Percentiles rank a stretch among this genome's conserved stretches.
Conservation (phyloP, 805 yeast species). For the Kodamaea kakaduensis region DNA sequence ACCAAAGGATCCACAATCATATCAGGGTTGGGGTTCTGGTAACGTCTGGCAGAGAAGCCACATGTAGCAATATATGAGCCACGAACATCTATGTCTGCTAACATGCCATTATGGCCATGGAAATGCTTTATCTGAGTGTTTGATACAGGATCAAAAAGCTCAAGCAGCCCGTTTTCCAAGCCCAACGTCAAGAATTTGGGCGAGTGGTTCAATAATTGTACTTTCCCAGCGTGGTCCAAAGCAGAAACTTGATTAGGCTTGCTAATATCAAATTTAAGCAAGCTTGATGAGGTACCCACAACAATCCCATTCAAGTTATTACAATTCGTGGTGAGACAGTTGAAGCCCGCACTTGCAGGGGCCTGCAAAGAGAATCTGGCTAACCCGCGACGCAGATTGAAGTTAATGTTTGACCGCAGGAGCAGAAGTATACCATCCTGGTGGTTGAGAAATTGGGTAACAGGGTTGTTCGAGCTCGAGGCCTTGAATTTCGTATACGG, state of each 20-base stretch:
- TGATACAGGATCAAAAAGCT: conserved; percentile 56
- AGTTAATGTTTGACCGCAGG: conserved; percentile 27
- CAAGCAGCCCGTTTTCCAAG: conserved; percentile 55
- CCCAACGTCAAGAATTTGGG: conserved; percentile 57
- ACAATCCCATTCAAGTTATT: conserved; percentile 28
- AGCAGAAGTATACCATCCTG: conserved; percentile 33
- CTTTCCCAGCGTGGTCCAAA: conserved; percentile 41
- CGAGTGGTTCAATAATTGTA: conserved; percentile 42
- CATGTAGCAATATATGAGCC: conserved; percentile 73
- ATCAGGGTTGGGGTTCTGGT: conserved; percentile 15
- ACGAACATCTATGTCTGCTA: conserved; percentile 61
- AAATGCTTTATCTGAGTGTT: conserved; percentile 48
- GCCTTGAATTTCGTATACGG: conserved; percentile 38
- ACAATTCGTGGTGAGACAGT: conserved; percentile 32
- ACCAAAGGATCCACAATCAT: conserved; percentile 69
- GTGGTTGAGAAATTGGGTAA: conserved; percentile 28
- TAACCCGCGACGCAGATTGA: conserved; percentile 35
- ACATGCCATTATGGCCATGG: conserved; percentile 54
- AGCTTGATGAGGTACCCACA: conserved; percentile 21
- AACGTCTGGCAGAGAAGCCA: conserved; percentile 60
- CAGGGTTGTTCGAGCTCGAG: conserved; percentile 17
- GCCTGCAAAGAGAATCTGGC: conserved; percentile 16
- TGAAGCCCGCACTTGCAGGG: conserved; percentile 7
- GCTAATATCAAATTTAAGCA: conserved; percentile 33
- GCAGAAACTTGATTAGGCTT: conserved; percentile 22